phyloP scores from a whole-genome alignment of 768 basidiomycete genomes.

The Collybia sp. region DNA sequence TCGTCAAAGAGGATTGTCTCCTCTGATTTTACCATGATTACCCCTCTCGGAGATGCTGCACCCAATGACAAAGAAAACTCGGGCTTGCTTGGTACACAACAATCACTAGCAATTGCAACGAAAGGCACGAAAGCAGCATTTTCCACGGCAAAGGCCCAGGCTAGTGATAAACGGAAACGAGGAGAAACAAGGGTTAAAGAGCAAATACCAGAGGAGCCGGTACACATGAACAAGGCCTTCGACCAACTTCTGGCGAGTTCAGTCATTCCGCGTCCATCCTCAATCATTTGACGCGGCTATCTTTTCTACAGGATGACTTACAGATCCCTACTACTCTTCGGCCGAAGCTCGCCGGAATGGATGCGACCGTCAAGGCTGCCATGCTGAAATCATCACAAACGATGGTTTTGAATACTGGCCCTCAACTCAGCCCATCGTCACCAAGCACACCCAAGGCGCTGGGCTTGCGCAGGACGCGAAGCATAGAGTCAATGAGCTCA shows the following conservation, averaged over 20 bases:
- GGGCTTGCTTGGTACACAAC: constrained; percentile 30
- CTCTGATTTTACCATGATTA: constrained; percentile 72
- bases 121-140: constrained; percentile 11
- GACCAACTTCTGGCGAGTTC: constrained; percentile 71
- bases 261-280: background rate
- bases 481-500: constrained; percentile 65
- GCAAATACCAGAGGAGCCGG: constrained; percentile 20
- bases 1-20: constrained; percentile 56
- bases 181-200: constrained; percentile 26
- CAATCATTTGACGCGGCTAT: constrained; percentile 2
- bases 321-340: constrained; percentile 80
- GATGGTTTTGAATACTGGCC: constrained; percentile 38
- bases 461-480: constrained; percentile 60
- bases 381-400: constrained; percentile 86
- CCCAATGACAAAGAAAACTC: constrained; percentile 68
- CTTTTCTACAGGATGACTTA: constrained; percentile 65
- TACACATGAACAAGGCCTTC: constrained; percentile 64
- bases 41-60: constrained; percentile 40
- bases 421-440: constrained; percentile 17
- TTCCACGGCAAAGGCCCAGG: constrained; percentile 23
- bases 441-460: constrained; percentile 46
- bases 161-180: constrained; percentile 35
- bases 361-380: constrained; percentile 81
- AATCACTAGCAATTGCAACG: constrained; percentile 6
- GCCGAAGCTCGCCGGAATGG: constrained; percentile 77